Percentiles rank a stretch among this genome's conserved stretches.
phyloP scores from a whole-genome alignment of 2,329 filamentous ascomycete genomes.

The Didymella keratinophila region DNA sequence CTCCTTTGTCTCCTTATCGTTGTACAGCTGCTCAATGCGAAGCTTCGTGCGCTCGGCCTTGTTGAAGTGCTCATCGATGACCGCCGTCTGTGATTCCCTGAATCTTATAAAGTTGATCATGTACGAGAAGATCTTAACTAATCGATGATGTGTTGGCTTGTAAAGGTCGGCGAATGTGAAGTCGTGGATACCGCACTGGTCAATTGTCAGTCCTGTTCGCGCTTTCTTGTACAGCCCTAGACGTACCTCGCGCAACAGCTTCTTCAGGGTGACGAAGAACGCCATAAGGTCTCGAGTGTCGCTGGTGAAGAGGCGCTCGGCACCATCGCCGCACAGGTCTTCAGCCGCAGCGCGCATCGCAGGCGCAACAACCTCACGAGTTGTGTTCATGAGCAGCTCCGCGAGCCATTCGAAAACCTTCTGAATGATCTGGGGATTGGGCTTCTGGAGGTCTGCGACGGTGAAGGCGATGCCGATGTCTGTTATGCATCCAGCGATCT shows the following conservation, averaged over 20 bases:
- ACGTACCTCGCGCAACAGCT: slow-evolving; percentile 72
- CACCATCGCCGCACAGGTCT: slow-evolving; percentile 82
- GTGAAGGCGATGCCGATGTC: slow-evolving; percentile 94
- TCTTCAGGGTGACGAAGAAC: slow-evolving; percentile 86
- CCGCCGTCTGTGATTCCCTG: slow-evolving; percentile 85
- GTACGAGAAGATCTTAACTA: slow-evolving; percentile 96
- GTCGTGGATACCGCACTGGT: slow-evolving; percentile 85
- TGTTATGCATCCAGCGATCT: slow-evolving; percentile 96
- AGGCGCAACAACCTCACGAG: slow-evolving; percentile 90
- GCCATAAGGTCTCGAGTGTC: slow-evolving; percentile 96
- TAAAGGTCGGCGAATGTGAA: slow-evolving; percentile 94
- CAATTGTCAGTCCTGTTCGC: slow-evolving; percentile 19
- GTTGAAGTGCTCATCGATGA: slow-evolving; percentile 95
- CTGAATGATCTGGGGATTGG: slow-evolving; percentile 92
- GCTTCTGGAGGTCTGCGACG: slow-evolving; percentile 87
- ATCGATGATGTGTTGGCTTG: slow-evolving; percentile 85
- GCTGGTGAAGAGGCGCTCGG: slow-evolving; percentile 77
- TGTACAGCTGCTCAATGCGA: slow-evolving; percentile 84
- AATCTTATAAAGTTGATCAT: slow-evolving; percentile 99
- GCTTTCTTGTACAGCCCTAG: not conserved
- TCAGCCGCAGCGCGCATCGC: slow-evolving; percentile 93
- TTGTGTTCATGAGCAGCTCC: slow-evolving; percentile 91
- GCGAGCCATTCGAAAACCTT: slow-evolving; percentile 99
- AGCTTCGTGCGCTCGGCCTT: slow-evolving; percentile 85
- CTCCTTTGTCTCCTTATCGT: slow-evolving; percentile 88